Evolutionary conservation across 2,329 filamentous ascomycete species (phyloP).

Genomic region (Cercospora zeina): DNA sequence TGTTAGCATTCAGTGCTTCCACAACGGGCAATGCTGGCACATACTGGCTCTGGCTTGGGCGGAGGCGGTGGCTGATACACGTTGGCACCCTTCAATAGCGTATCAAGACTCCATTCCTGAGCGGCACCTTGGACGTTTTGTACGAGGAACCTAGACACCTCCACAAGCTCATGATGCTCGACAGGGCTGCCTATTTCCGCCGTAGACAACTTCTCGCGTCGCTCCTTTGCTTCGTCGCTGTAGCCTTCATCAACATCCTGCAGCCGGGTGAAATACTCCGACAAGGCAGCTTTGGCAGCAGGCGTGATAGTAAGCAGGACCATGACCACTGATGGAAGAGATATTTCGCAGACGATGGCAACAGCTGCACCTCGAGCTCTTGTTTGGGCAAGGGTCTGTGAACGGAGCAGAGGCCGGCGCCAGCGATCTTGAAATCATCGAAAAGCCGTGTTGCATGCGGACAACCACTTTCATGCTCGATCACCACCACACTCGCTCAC

Average conservation of each 20-base stretch:
- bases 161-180: constrained; percentile 67
- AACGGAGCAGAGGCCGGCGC: constrained; percentile 8
- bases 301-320: constrained; percentile 76
- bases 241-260: constrained; percentile 16
- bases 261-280: constrained; percentile 34
- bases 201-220: constrained; percentile 25
- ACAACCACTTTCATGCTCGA: constrained; percentile 2
- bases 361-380: not conserved
- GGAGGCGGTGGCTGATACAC: constrained; percentile 79
- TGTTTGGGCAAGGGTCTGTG: not conserved
- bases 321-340: constrained; percentile 51
- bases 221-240: constrained; percentile 16
- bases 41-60: constrained; percentile 73
- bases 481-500: constrained; percentile 8
- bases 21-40: constrained; percentile 35
- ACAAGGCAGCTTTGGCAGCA: constrained; percentile 64
- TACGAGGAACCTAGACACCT: constrained; percentile 59
- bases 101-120: constrained; percentile 59
- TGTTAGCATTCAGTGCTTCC: constrained; percentile 20
- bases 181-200: constrained; percentile 64
- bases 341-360: not conserved
- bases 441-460: constrained; percentile 7
- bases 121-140: constrained; percentile 24
- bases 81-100: constrained; percentile 68
- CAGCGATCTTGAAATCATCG: constrained; percentile 18